Base-by-base conservation (phyloP, 2,329 filamentous ascomycete genomes). In the Diplodia intermedia region DNA sequence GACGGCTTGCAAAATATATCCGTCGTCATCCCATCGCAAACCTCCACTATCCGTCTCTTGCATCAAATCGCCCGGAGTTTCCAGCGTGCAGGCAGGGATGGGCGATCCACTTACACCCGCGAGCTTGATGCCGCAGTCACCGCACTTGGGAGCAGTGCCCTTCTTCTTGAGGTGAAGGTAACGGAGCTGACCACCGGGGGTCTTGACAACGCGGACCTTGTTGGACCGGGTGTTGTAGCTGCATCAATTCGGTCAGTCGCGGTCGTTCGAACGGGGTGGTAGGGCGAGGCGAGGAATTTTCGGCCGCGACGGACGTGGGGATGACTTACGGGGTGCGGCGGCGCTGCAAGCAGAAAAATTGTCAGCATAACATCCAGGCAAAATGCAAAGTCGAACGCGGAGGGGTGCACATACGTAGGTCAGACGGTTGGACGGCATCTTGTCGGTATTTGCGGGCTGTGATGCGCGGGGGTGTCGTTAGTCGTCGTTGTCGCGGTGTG, bases 141-240 rank as follows among this genome's bases (percentile, higher is more conserved):
- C 78, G 72, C 95, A 99, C 89, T 99, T 99, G 82, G 95, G 95
- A 74, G 94, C 91, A 82, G 93, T 97, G 78, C 94, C 95, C 83
- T 90, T 92, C 93, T 99, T 99, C 92, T 98, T 98, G 88, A 97
- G 94, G 91, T 99, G 94, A 78, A 98, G 91, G 82, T 97, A 90
- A 83, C 95, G 90, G 80, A 97, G 90, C 83, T 94, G 89, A 83
- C 95, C 95, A 83, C 95, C 96, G 76, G 96, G 95, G 76, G 95
- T 99, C 89, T 95, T 95, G 85, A 97, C 84, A 80, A 79, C 75
- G 82, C 95, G 91, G 83, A 95, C 94, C 85, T 93, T 93, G 91
- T 99, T 97, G 83, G 92, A 97, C 82, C 87, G 87, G 83, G 94
- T 98, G 90, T 98, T 98, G 92, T 98, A 99, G 82, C 92, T 95